Evolutionary conservation across 2,329 filamentous ascomycete species (phyloP).

Genomic region (Penicillium corylophilum): DNA sequence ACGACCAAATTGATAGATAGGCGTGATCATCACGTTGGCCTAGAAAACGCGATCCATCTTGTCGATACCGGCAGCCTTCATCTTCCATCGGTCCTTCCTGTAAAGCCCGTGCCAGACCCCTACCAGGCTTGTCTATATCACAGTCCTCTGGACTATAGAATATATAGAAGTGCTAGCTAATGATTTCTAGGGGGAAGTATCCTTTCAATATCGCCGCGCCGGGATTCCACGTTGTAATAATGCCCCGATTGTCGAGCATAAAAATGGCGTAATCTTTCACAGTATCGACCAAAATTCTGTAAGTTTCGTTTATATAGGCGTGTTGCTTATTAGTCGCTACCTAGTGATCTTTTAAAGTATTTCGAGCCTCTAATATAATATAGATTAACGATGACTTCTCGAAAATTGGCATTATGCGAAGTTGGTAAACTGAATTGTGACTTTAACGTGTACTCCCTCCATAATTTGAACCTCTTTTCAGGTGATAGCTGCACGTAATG

Average conservation of each 20-base stretch:
- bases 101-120: slow-evolving; percentile 46
- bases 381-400: slow-evolving; percentile 41
- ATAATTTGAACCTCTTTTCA: slow-evolving; percentile 38
- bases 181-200: slow-evolving; percentile 54
- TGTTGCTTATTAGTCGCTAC: slow-evolving; percentile 29
- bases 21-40: slow-evolving; percentile 61
- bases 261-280: slow-evolving; percentile 65
- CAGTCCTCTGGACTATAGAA: slow-evolving; percentile 58
- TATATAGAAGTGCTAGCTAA: slow-evolving; percentile 58
- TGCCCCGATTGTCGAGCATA: slow-evolving; percentile 57
- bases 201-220: slow-evolving; percentile 58
- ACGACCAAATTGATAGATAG: slow-evolving; percentile 53
- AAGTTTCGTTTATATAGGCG: slow-evolving; percentile 53
- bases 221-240: slow-evolving; percentile 58
- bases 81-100: slow-evolving; percentile 59
- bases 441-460: slow-evolving; percentile 27
- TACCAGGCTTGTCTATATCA: slow-evolving; percentile 51
- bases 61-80: slow-evolving; percentile 60
- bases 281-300: slow-evolving; percentile 61
- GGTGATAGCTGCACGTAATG: slow-evolving; percentile 38
- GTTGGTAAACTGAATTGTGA: slow-evolving; percentile 19
- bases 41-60: slow-evolving; percentile 60
- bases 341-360: slow-evolving; percentile 34
- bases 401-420: slow-evolving; percentile 48
- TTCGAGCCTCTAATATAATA: slow-evolving; percentile 45